Evolutionary conservation across 2,329 filamentous ascomycete genomes (phyloP), one percentile per base, ranked within the genome.

Genomic region (Aureobasidium sp.): DNA sequence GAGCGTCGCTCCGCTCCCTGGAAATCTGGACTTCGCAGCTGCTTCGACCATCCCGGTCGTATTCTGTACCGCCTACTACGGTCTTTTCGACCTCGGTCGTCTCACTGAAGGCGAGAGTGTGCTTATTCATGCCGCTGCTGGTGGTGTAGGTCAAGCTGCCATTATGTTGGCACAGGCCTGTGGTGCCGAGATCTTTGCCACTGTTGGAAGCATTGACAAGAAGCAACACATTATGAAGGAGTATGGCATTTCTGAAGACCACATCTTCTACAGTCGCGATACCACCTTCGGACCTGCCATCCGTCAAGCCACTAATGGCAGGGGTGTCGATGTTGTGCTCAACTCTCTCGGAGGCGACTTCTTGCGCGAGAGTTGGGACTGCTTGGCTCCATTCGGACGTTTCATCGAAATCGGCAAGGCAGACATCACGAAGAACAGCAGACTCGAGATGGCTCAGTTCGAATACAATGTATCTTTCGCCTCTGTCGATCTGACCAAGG

Each of bases 281-380:
- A 52, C 63, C 0, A 63, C 63, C 7, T 74, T 74, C 51, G 67
- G 56, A 0, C 52, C 65, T 5, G 70, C 55, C 3, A 56, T 75
- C 3, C 52, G 61, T 52, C 67, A 2, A 29, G 66, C 27, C 61
- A 74, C 72, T 0, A 41, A 58, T 31, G 68, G 65, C 12, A 45
- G 37, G 8, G 73, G 73, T 11, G 66, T 73, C 17, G 72, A 76
- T 61, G 68, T 75, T 9, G 63, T 74, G 4, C 63, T 75, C 41
- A 73, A 70, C 64, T 64, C 64, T 12, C 56, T 67, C 3, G 42
- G 64, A 2, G 71, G 71, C 1, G 63, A 69, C n/a, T 47, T 67
- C 9, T 65, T 74, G 7, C 64, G 66, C n/a, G 57, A 62, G 9
- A 65, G 65, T 8, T 72, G 69, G 69, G 39, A 64, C 6, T 66